Base-by-base conservation (phyloP, 2,329 filamentous ascomycete genomes). In the Penicillium corylophilum region DNA sequence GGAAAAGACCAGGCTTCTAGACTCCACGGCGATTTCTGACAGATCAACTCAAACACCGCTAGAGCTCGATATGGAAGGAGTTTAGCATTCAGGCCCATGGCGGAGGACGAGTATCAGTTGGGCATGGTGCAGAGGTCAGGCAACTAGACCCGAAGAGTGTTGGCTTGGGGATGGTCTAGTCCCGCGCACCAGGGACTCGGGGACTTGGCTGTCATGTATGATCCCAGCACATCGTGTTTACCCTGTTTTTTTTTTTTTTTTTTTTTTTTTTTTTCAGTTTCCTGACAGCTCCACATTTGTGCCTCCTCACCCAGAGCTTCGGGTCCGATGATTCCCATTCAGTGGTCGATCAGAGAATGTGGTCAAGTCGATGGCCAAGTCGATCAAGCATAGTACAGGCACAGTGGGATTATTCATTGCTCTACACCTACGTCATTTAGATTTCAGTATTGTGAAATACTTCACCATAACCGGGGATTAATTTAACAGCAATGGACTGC, bases 41-140 rank as follows among this genome's bases (percentile, higher is more conserved):
- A 50, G 49, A 51, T 62, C 60, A 59, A 47, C 49, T 60, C 47
- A 41, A 18, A 51, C 46, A 61, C 40, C 58, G 50, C 56, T 48
- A 56, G 33, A 49, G 20, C 39, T 41, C 22, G 44, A 54, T 44
- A 23, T 24, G 36, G 44, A 22, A 59, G 31, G 47, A 48, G 48
- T 29, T 46, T 46, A 20, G 22, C 15, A 24, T 35, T 36, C 29
- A 47, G 48, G 22, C 33, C 31, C 8, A 29, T 18, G 29, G 26
- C 18, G 31, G 41, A 43, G 31, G 29, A 47, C 18, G 13, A 18
- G 18, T 18, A 26, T 28, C 45, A 41, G 16, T 29, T 49, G 29
- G 42, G 6, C 6, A 35, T 35, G 10, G 28, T 29, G 31, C 31
- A 35, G 31, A 35, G 15, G 8, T 23, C 16, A 24, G n/a, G 23